These are phyloP conservation scores for Umbelopsis isabellina DNA, from an alignment of 192 early-diverging fungal species.

Conservation along the genomic window DNA sequence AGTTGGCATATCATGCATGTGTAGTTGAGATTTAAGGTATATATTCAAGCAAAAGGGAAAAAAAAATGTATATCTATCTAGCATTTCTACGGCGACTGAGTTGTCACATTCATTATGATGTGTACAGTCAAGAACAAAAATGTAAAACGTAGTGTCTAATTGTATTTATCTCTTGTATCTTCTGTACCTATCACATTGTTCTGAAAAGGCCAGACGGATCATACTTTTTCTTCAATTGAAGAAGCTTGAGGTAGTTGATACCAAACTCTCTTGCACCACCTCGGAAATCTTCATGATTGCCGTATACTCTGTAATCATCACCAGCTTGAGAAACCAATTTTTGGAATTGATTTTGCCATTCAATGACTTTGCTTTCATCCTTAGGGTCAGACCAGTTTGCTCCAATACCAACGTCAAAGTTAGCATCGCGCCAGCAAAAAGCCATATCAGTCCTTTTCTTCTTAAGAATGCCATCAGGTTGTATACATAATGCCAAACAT, in stretches of 20 bases:
- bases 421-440: conserved; percentile 29
- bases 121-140: background rate
- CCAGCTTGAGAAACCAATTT: conserved; percentile 16
- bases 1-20: too few relatives aligned
- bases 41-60: too few relatives aligned
- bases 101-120: too few relatives aligned
- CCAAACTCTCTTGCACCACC: conserved; percentile 29
- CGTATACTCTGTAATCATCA: conserved; percentile 24
- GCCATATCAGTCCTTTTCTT: conserved; percentile 23
- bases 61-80: too few relatives aligned
- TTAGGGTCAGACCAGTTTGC: conserved; percentile 23
- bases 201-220: conserved; percentile 28
- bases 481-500: conserved; percentile 11
- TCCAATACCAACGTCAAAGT: conserved; percentile 30
- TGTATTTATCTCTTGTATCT: background rate
- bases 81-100: too few relatives aligned
- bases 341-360: conserved; percentile 26
- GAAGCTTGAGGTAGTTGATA: conserved; percentile 22
- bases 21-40: too few relatives aligned
- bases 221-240: conserved; percentile 27
- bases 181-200: background rate
- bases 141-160: background rate
- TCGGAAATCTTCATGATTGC: conserved; percentile 31
- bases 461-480: conserved; percentile 26
- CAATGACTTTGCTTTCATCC: background rate